Percentiles rank a stretch among this genome's conserved stretches.
Conservation (phyloP, 495 filamentous ascomycete genomes). For the Penicillium flavigenum region DNA sequence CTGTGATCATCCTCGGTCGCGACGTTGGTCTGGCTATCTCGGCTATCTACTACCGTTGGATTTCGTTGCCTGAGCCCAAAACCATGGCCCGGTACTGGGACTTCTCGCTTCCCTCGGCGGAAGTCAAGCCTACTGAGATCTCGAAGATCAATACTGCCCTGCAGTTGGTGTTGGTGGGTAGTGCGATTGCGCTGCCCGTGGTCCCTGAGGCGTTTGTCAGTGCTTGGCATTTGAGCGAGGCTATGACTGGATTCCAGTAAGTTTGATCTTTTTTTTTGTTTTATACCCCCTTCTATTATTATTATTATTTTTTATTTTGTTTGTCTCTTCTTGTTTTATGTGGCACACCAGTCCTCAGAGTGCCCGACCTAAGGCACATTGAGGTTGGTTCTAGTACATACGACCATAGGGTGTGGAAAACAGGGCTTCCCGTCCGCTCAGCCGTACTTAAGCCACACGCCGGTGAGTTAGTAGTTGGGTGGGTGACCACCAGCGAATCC, state of each 20-base stretch:
- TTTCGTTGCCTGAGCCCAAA: conserved; percentile 87
- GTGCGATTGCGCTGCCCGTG: conserved; percentile 72
- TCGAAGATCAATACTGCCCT: conserved; percentile 87
- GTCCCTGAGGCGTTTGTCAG: conserved; percentile 46
- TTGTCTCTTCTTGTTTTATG: conserved; percentile 3
- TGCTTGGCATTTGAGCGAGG: conserved; percentile 51
- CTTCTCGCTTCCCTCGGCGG: conserved; percentile 86
- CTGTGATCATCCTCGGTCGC: conserved; percentile 82
- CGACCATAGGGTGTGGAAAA: conserved; percentile 52
- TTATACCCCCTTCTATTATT: neutral
- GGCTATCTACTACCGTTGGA: conserved; percentile 93
- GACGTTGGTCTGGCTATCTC: conserved; percentile 84
- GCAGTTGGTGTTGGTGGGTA: conserved; percentile 75
- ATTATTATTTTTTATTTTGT: neutral
- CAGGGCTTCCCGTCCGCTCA: conserved; percentile 51
- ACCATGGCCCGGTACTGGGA: conserved; percentile 97
- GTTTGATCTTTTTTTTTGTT: conserved; percentile 35
- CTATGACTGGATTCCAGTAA: conserved; percentile 70
- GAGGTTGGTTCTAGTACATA: conserved; percentile 30
- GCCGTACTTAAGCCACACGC: conserved; percentile 52
- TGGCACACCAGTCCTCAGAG: neutral
- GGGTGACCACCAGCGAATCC: conserved; percentile 53
- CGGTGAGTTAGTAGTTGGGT: conserved; percentile 51
- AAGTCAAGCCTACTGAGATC: conserved; percentile 87
- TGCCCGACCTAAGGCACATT: conserved; percentile 15